Percentiles rank a stretch among this genome's conserved stretches.
These are phyloP conservation scores for Talinum fruticosum DNA, from an alignment of 148 eudicot genomes.

Conservation along the genomic window DNA sequence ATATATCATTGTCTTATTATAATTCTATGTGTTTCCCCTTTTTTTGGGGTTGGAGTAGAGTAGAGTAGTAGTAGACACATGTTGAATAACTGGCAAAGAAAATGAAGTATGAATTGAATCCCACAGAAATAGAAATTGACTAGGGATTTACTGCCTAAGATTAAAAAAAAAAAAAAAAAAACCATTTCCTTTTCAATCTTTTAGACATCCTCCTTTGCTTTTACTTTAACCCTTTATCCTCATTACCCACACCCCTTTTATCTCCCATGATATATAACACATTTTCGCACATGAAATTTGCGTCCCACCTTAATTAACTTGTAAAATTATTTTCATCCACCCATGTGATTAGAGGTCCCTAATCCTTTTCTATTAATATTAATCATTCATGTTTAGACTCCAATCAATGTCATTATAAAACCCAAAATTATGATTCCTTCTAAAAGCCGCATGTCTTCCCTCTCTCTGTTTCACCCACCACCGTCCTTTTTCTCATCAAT, in stretches of 20 bases:
- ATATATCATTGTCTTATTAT: too few relatives aligned
- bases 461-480: background rate
- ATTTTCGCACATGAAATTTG: background rate
- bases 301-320: background rate
- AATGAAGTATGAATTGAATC: background rate
- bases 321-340: background rate
- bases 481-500: background rate
- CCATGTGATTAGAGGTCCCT: background rate
- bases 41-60: too few relatives aligned
- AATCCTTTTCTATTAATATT: background rate
- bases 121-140: background rate
- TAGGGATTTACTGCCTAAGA: background rate
- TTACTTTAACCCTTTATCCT: background rate
- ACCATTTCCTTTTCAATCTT: background rate
- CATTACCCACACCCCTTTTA: background rate
- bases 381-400: background rate
- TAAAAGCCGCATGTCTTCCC: background rate
- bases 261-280: background rate
- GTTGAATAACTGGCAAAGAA: background rate
- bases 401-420: background rate
- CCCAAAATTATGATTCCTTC: background rate
- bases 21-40: too few relatives aligned
- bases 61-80: background rate
- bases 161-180: background rate
- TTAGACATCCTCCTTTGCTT: background rate